Conservation (phyloP, 441 rosid genomes). For the Gossypium schwendimanii region DNA sequence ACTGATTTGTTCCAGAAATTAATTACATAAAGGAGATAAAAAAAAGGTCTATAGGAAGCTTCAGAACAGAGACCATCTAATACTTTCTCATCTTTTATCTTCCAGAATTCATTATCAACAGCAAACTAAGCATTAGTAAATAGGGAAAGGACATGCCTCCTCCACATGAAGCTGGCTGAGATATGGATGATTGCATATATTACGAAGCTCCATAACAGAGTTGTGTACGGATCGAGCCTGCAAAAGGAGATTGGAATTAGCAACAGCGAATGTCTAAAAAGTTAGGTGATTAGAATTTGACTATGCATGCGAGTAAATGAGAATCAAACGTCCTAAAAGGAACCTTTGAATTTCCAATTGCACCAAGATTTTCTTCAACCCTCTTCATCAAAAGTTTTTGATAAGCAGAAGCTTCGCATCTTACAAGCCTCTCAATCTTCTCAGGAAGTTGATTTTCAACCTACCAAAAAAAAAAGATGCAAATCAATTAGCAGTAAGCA, state of each 20-base stretch:
- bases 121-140: slow-evolving; percentile 11
- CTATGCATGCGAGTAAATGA: slow-evolving; percentile 1
- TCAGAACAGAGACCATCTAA: slow-evolving; percentile 5
- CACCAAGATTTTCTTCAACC: slow-evolving; percentile 89
- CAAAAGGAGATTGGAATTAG: slow-evolving; percentile 17
- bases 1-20: slow-evolving; percentile 7
- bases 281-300: not conserved
- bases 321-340: slow-evolving; percentile 8
- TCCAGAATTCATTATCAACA: slow-evolving; percentile 11
- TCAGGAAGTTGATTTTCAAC: slow-evolving; percentile 92
- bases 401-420: slow-evolving; percentile 95
- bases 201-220: slow-evolving; percentile 94
- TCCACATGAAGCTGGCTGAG: slow-evolving; percentile 93
- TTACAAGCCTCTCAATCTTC: slow-evolving; percentile 86
- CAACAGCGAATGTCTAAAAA: slow-evolving; percentile 1
- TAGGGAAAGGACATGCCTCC: slow-evolving; percentile 51
- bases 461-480: slow-evolving; percentile 29
- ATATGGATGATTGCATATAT: slow-evolving; percentile 96
- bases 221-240: slow-evolving; percentile 89
- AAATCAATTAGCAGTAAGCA: not conserved
- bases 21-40: slow-evolving; percentile 2
- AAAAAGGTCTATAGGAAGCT: not conserved
- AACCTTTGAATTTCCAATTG: slow-evolving; percentile 83
- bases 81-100: not conserved
- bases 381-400: slow-evolving; percentile 93